phyloP scores from a whole-genome alignment of 164 flowering plant genomes.

The Nymphaea colorata region DNA sequence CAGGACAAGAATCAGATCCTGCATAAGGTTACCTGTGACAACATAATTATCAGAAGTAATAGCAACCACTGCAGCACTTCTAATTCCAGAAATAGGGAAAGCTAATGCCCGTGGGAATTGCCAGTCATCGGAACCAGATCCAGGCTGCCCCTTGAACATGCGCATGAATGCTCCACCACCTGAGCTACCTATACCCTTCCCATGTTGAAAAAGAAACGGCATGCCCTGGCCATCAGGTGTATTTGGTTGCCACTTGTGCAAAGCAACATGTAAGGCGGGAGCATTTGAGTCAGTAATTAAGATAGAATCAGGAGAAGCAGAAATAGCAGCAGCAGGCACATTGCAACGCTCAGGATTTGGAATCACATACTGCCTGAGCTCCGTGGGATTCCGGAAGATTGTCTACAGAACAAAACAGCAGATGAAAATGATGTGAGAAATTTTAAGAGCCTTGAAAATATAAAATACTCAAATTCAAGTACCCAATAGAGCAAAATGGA shows the following conservation, averaged over 20 bases:
- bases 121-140: slow-evolving; percentile 55
- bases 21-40: slow-evolving; percentile 48
- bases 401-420: slow-evolving; percentile 41
- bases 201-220: slow-evolving; percentile 93
- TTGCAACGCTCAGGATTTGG: slow-evolving; percentile 89
- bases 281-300: slow-evolving; percentile 72
- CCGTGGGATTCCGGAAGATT: slow-evolving; percentile 85
- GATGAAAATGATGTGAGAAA: background rate
- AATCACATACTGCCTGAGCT: slow-evolving; percentile 60
- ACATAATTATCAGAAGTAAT: slow-evolving; percentile 77
- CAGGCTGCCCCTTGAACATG: slow-evolving; percentile 72
- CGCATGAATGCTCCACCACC: slow-evolving; percentile 74
- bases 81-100: slow-evolving; percentile 73
- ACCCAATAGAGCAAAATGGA: too few relatives aligned
- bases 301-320: slow-evolving; percentile 72
- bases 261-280: slow-evolving; percentile 90
- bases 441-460: too few relatives aligned
- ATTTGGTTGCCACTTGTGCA: slow-evolving; percentile 97
- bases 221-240: slow-evolving; percentile 95
- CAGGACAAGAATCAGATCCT: background rate
- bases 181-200: slow-evolving; percentile 46
- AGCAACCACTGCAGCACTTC: slow-evolving; percentile 69
- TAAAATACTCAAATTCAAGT: too few relatives aligned
- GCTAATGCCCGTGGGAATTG: slow-evolving; percentile 86
- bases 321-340: slow-evolving; percentile 85